Conservation (phyloP, 768 basidiomycete genomes). For the Phlebiopsis flavidoalba region DNA sequence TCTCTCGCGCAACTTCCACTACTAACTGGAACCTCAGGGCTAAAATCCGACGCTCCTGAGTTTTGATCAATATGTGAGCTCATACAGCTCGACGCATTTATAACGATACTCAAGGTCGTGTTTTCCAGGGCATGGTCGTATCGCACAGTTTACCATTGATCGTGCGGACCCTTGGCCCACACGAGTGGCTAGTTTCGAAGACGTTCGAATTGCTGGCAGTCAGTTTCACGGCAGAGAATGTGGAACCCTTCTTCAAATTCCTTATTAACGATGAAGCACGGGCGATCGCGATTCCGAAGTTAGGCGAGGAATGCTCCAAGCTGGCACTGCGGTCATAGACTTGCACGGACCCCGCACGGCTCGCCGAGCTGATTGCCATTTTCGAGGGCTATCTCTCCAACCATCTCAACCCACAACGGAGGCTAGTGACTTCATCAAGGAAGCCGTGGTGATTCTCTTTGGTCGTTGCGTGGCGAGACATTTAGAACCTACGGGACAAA, state of each 20-base stretch:
- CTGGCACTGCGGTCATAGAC: constrained; percentile 80
- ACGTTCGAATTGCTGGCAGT: constrained; percentile 67
- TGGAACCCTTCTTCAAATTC: constrained; percentile 77
- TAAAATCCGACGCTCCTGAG: constrained; percentile 81
- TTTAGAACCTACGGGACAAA: constrained; percentile 63
- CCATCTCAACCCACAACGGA: constrained; percentile 51
- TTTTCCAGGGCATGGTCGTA: constrained; percentile 82
- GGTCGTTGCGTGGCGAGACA: constrained; percentile 86
- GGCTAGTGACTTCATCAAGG: constrained; percentile 83
- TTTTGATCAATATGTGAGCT: constrained; percentile 86
- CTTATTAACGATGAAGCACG: constrained; percentile 76
- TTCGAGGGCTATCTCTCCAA: constrained; percentile 74
- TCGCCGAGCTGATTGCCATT: constrained; percentile 69
- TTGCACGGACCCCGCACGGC: constrained; percentile 65
- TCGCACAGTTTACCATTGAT: constrained; percentile 81
- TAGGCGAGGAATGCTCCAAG: constrained; percentile 81
- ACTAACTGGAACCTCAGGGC: constrained; percentile 42
- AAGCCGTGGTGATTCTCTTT: constrained; percentile 91
- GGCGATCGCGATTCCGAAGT: constrained; percentile 83
- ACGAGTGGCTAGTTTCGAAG: constrained; percentile 66
- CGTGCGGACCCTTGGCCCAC: constrained; percentile 85
- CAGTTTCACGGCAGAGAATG: constrained; percentile 52
- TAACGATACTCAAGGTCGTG: not conserved
- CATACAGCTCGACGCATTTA: not conserved
- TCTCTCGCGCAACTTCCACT: not conserved